Evolutionary conservation across 768 basidiomycete species (phyloP).

Genomic region (Mycena haematopus): DNA sequence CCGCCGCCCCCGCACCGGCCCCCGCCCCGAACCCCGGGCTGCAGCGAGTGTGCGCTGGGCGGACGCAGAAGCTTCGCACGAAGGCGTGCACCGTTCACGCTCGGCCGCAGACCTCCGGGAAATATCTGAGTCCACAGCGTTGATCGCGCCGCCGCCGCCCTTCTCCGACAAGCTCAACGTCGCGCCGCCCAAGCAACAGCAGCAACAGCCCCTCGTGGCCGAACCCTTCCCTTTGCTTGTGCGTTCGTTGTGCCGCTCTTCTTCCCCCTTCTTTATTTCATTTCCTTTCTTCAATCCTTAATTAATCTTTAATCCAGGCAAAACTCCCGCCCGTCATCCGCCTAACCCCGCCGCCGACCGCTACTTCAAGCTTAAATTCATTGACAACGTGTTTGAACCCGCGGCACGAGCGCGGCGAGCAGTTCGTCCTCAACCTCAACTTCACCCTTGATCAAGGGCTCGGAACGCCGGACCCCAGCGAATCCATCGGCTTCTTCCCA

Average conservation of each 20-base stretch:
- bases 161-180: conserved; percentile 23
- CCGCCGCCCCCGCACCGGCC: too few relatives aligned
- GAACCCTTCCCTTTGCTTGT: neutral
- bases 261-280: neutral
- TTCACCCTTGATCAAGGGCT: neutral
- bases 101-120: too few relatives aligned
- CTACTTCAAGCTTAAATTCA: too few relatives aligned
- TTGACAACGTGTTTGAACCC: neutral
- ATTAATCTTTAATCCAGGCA: neutral
- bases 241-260: neutral
- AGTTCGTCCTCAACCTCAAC: conserved; percentile 5
- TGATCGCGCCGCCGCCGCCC: neutral
- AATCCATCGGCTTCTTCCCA: conserved; percentile 25
- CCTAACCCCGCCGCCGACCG: neutral
- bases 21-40: too few relatives aligned
- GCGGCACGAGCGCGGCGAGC: neutral
- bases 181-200: neutral
- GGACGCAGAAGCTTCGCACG: neutral
- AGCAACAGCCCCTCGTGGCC: neutral
- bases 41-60: too few relatives aligned
- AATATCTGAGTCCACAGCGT: neutral
- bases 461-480: conserved; percentile 11
- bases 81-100: neutral
- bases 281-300: neutral
- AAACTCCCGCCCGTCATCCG: neutral